Percentiles rank a stretch among this genome's conserved stretches.
These are phyloP conservation scores for Malassezia equina DNA, from an alignment of 1,284 basidiomycete genomes.

Conservation along the genomic window DNA sequence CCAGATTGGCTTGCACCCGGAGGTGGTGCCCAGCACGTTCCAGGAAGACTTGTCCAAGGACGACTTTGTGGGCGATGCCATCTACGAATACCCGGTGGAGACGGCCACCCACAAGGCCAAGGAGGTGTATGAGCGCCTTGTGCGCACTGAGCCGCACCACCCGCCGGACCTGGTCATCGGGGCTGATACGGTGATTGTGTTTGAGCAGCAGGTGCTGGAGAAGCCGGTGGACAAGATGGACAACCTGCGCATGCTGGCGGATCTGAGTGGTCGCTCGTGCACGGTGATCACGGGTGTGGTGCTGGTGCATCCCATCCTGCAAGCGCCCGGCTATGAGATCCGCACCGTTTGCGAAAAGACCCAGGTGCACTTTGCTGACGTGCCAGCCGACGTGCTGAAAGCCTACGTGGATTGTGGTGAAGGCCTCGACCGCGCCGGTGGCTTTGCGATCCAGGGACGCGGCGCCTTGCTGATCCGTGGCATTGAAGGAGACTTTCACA, in stretches of 20 bases:
- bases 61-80: conserved; percentile 60
- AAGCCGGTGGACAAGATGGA: conserved; percentile 73
- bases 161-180: conserved; percentile 87
- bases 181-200: conserved; percentile 44
- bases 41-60: conserved; percentile 65
- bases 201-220: conserved; percentile 59
- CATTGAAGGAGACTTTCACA: conserved; percentile 83
- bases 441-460: conserved; percentile 83
- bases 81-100: conserved; percentile 81
- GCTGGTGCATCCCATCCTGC: conserved; percentile 68
- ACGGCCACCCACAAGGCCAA: conserved; percentile 73
- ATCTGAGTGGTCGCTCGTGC: conserved; percentile 57
- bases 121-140: conserved; percentile 37
- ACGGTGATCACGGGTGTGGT: conserved; percentile 43
- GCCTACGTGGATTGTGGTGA: conserved; percentile 83
- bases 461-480: conserved; percentile 70
- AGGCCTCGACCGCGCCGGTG: conserved; percentile 80
- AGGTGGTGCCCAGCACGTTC: conserved; percentile 79
- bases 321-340: conserved; percentile 73
- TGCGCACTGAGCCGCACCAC: conserved; percentile 60
- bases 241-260: conserved; percentile 74
- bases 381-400: conserved; percentile 54
- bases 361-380: conserved; percentile 46
- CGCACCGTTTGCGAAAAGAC: conserved; percentile 48
- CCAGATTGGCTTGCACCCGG: conserved; percentile 61